Percentiles rank a stretch among this genome's conserved stretches.
Evolutionary conservation across 768 basidiomycete species (phyloP).

Genomic region (Boletus rex-veris): DNA sequence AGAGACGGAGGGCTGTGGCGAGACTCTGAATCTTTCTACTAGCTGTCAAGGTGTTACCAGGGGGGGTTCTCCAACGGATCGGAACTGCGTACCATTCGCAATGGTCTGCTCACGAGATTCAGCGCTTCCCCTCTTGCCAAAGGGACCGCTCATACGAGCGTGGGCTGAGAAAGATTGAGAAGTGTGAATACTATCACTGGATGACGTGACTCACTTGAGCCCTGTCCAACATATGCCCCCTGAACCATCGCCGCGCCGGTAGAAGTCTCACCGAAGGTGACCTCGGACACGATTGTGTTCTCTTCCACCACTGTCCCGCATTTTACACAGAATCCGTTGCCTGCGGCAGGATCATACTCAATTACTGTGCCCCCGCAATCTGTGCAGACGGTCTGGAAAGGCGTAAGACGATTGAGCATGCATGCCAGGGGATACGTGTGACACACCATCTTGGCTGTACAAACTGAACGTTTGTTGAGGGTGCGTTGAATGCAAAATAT

Average conservation of each 20-base stretch:
- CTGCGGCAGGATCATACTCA: conserved; percentile 80
- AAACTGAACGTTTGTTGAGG: no score
- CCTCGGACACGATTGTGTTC: conserved; percentile 89
- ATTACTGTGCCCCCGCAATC: conserved; percentile 83
- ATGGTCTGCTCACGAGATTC: conserved; percentile 92
- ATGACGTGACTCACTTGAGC: conserved; percentile 66
- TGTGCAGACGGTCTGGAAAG: conserved; percentile 55
- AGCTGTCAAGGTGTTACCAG: conserved; percentile 42
- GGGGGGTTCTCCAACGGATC: neutral
- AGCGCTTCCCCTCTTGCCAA: conserved; percentile 70
- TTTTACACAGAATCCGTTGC: conserved; percentile 78
- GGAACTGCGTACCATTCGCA: conserved; percentile 62
- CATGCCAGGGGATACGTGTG: neutral
- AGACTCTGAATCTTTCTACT: conserved; percentile 81
- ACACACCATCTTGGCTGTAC: conserved; percentile 17
- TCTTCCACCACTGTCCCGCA: conserved; percentile 93
- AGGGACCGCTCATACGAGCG: conserved; percentile 78
- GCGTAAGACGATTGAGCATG: neutral
- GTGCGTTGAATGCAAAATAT: no score
- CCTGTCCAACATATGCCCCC: conserved; percentile 87
- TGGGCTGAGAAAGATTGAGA: conserved; percentile 48
- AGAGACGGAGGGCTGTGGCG: conserved; percentile 70
- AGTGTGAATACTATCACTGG: neutral
- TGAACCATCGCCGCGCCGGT: conserved; percentile 93
- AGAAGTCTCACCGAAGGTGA: conserved; percentile 92